Base-by-base conservation (phyloP, 371 early-diverging fungal species). In the Circinella umbellata region DNA sequence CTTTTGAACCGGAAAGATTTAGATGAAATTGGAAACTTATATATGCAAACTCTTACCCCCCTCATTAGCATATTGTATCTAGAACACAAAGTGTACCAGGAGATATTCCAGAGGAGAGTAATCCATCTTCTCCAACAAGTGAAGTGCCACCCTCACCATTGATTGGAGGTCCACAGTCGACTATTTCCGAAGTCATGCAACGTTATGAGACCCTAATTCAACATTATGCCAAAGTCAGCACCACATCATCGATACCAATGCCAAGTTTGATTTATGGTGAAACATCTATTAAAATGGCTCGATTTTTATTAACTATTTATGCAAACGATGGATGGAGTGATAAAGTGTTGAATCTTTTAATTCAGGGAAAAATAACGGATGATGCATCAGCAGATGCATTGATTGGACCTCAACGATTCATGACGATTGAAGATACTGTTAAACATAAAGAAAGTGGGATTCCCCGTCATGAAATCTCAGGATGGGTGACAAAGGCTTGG, bases 401-500 rank as follows among this genome's bases (percentile, higher is more conserved):
- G 17, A 68, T 46, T 3, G 55, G 42, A 9, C 54, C 66, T 37
- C 54, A 54, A 8, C 47, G 61, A 17, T 72, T 72, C 57, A 46
- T 67, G 38, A 54, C 68, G 4, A 46, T 64, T n/a, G 66, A 62
- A 14, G 62, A 68, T 27, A 38, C 27, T 10, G 27, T 42, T 10
- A 42, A 62, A 13, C 47, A 49, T 9, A 67, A 81, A 75, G 68
- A 77, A 54, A 80, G 70, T 42, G 86, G 86, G 1, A 78, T 84
- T 4, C 68, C 83, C 5, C 75, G 84, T 51, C 70, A 76, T 36
- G 89, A 88, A 37, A 82, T 91, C 61, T 76, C 84, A 17, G 79
- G 86, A 62, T 92, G 91, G 91, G 76, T 87, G 0, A 86, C 86
- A 69, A 80, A 82, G 51, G 80, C 86, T 27, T 87, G 87, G 81